Evolutionary conservation across 2,329 filamentous ascomycete genomes (phyloP), one percentile per base, ranked within the genome.

Genomic region (Grosmannia serpens): DNA sequence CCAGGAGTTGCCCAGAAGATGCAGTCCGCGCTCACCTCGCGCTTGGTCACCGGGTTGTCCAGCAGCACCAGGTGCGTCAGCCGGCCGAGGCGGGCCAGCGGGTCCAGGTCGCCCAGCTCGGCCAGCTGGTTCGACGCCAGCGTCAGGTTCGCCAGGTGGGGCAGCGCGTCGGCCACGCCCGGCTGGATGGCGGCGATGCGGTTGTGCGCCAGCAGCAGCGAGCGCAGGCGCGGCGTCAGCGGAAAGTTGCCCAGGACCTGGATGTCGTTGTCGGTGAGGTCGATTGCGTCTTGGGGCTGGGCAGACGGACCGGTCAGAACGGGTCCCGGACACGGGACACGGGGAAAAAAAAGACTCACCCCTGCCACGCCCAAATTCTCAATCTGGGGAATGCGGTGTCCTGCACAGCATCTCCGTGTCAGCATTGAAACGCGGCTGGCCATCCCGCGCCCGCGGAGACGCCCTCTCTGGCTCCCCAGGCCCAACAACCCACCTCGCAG

Each of bases 231-330:
- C 52, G 90, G 91, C 58, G 88, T 92, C 55, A 95, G 84, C 4
- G 94, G 94, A 71, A 99, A 96, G 76, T 96, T 96, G 64, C 86
- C 87, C 63, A 99, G 82, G 55, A 87, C 79, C 66, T 89, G 84
- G 68, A 99, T 92, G 74, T 96, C 91, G 73, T 99, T 99, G 79
- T 99, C 94, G 73, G 94, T 97, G 68, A 99, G 86, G 76, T 99
- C 94, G 79, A 99, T 95, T 64, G 89, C 86, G 77, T 97, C 94
- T 81, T 95, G 91, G 67, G 91, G 89, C 89, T 95, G 67, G 20
- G 10, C 41, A 27, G 33, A 35, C 20, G 11, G 22, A 26, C 6
- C 22, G 53, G 29, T 38, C 22, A 35, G 20, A 38, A 58, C 27
- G 33, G 33, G 27, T 53, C 57, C 6, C 46, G 58, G 46, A 58